A percentile compares a stretch with the other conserved stretches of the same genome.
Evolutionary conservation across 345 rosid genomes (phyloP).

Genomic region (Dipteronia dyeriana): DNA sequence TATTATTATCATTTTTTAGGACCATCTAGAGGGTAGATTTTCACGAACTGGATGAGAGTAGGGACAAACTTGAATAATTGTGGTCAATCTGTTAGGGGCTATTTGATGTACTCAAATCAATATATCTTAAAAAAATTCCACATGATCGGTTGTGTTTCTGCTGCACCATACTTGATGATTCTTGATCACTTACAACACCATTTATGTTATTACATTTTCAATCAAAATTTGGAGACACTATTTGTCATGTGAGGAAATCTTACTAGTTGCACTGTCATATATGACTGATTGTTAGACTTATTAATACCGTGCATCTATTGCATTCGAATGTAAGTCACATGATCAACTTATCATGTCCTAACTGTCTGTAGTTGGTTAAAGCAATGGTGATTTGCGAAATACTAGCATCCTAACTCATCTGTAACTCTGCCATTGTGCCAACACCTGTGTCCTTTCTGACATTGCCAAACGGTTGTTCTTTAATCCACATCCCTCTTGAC

Average conservation of each 20-base stretch:
- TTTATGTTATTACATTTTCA: background rate
- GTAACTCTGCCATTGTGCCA: background rate
- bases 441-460: background rate
- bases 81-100: background rate
- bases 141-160: background rate
- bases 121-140: too few species aligned
- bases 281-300: background rate
- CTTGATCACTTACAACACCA: background rate
- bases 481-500: background rate
- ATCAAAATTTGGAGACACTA: background rate
- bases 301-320: background rate
- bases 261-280: background rate
- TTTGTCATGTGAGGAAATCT: background rate
- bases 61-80: background rate
- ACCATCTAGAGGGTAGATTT: background rate
- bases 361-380: too few species aligned
- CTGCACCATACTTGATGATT: background rate
- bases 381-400: too few species aligned
- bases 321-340: too few species aligned
- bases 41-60: background rate
- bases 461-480: background rate
- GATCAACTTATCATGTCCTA: background rate
- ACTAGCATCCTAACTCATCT: too few species aligned
- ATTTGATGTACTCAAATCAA: too few species aligned
- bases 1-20: background rate